Conservation (phyloP, 1,139 yeast genomes). For the Yamadazyma siamensis region DNA sequence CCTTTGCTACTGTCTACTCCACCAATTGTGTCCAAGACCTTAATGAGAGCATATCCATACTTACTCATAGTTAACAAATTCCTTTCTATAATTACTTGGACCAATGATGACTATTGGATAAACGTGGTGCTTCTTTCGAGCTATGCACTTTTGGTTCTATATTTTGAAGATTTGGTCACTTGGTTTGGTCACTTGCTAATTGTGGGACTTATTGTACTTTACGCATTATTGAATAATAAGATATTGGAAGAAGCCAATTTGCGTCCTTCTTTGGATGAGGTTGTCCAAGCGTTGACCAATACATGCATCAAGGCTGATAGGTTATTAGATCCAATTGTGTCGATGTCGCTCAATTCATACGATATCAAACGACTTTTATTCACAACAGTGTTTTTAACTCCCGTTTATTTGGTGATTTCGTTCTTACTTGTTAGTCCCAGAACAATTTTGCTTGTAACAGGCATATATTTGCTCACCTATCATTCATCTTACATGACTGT, state of each 20-base stretch:
- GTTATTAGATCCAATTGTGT: conserved; percentile 72
- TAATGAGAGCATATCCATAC: conserved; percentile 81
- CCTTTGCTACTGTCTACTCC: conserved; percentile 82
- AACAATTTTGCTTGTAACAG: conserved; percentile 55
- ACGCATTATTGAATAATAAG: conserved; percentile 57
- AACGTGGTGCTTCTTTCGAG: conserved; percentile 60
- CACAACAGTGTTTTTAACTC: conserved; percentile 83
- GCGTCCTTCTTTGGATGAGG: conserved; percentile 84
- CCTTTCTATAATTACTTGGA: conserved; percentile 83
- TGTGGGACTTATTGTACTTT: conserved; percentile 64
- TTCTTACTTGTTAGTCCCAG: conserved; percentile 70
- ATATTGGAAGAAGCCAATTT: conserved; percentile 51
- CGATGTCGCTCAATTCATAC: conserved; percentile 65
- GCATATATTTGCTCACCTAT: conserved; percentile 68
- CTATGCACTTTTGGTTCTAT: conserved; percentile 60
- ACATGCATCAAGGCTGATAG: conserved; percentile 76
- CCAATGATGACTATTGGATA: conserved; percentile 79
- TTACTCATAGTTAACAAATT: conserved; percentile 66
- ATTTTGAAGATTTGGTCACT: conserved; percentile 67
- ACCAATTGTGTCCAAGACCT: conserved; percentile 81
- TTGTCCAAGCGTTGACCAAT: conserved; percentile 74
- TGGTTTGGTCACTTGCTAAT: conserved; percentile 80
- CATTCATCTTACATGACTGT: conserved; percentile 85
- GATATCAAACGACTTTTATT: conserved; percentile 78
- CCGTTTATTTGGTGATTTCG: conserved; percentile 70